These are phyloP conservation scores for Chalciporus sp. DNA, from an alignment of 1,284 basidiomycete species.

Conservation along the genomic window DNA sequence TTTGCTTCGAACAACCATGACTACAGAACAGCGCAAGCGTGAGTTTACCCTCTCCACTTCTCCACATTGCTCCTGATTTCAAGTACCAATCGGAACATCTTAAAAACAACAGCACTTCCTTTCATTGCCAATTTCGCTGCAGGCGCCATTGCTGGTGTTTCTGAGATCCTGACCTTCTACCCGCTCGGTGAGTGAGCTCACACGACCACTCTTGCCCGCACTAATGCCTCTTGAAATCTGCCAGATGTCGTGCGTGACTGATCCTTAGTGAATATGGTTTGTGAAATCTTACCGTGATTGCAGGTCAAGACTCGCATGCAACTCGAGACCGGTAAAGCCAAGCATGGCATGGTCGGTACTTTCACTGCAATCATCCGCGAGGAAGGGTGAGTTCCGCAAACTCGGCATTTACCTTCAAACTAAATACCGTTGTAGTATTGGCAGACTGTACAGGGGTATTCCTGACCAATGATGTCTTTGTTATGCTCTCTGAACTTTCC, in stretches of 20 bases:
- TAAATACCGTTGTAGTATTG: slow-evolving; percentile 51
- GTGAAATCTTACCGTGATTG: slow-evolving; percentile 17
- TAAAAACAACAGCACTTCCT: slow-evolving; percentile 64
- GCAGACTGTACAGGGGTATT: slow-evolving; percentile 85
- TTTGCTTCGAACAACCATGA: slow-evolving; percentile 29
- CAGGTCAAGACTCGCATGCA: slow-evolving; percentile 99
- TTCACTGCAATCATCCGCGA: slow-evolving; percentile 77
- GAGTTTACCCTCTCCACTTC: slow-evolving; percentile 13
- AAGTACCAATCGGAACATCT: slow-evolving; percentile 6
- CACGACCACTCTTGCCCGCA: slow-evolving; percentile 31
- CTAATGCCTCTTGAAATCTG: not conserved
- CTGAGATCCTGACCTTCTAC: slow-evolving; percentile 92
- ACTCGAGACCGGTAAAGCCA: slow-evolving; percentile 80
- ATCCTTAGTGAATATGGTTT: slow-evolving; percentile 14
- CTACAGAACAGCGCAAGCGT: slow-evolving; percentile 49
- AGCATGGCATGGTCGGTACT: slow-evolving; percentile 80
- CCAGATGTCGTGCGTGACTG: slow-evolving; percentile 55
- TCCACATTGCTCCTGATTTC: not conserved
- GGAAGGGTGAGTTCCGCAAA: slow-evolving; percentile 69
- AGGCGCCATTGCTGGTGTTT: slow-evolving; percentile 86
- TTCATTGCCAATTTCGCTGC: slow-evolving; percentile 88
- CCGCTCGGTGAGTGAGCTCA: slow-evolving; percentile 73
- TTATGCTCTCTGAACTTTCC: not conserved
- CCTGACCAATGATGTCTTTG: not conserved
- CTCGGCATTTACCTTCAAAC: slow-evolving; percentile 14